A percentile compares a stretch with the other conserved stretches of the same genome.
Evolutionary conservation across 345 rosid species (phyloP).

Genomic region (Limnanthes douglasii): DNA sequence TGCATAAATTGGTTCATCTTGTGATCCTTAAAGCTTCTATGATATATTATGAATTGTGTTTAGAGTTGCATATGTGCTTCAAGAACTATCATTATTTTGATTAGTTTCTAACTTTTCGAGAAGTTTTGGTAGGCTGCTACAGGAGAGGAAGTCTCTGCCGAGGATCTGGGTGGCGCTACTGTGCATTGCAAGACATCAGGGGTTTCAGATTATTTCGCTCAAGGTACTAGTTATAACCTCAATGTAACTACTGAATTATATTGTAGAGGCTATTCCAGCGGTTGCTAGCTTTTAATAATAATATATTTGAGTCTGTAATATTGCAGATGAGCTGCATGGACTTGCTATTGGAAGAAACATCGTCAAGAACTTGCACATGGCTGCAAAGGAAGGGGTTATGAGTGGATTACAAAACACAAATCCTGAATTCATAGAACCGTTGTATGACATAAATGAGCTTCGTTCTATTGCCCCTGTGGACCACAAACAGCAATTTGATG

Average conservation of each 20-base stretch:
- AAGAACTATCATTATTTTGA: too few species aligned
- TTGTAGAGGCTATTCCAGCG: conserved; percentile 4
- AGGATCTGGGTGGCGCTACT: conserved; percentile 81
- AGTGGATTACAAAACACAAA: conserved; percentile 18
- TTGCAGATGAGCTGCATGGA: conserved; percentile 87
- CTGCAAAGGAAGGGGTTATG: conserved; percentile 34
- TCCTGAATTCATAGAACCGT: conserved; percentile 48
- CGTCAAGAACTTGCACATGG: conserved; percentile 81
- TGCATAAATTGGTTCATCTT: too few species aligned
- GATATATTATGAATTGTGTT: too few species aligned
- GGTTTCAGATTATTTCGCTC: conserved; percentile 95
- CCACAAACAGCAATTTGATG: conserved; percentile 81
- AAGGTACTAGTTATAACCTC: conserved; percentile 31
- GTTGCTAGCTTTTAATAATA: too few species aligned
- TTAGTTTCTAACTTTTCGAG: conserved; percentile 14
- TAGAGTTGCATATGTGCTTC: too few species aligned
- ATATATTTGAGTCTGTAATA: too few species aligned
- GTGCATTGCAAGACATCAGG: conserved; percentile 92
- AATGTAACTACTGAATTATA: not conserved
- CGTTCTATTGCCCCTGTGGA: conserved; percentile 85
- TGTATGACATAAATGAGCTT: conserved; percentile 69
- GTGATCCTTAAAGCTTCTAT: too few species aligned
- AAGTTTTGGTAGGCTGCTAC: conserved; percentile 84
- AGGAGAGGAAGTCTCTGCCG: conserved; percentile 91
- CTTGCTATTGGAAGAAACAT: conserved; percentile 88